Evolutionary conservation across 1,284 basidiomycete species (phyloP).

Genomic region (Somion occarium): DNA sequence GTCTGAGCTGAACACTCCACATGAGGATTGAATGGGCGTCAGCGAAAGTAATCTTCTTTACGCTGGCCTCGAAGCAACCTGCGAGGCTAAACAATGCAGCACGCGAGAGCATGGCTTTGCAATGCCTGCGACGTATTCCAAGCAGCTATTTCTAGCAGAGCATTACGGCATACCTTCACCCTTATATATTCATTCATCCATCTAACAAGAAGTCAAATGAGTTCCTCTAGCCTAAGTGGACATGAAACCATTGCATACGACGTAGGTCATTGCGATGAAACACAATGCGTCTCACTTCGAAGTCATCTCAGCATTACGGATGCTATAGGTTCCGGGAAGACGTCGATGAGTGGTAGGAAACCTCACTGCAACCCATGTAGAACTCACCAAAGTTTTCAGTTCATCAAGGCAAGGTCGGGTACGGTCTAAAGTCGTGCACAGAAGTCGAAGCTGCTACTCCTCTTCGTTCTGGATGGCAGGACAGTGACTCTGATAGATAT

Average conservation of each 20-base stretch:
- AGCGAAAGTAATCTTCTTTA: too few species aligned
- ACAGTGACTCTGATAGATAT: slow-evolving; percentile 26
- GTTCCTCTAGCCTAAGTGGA: not conserved
- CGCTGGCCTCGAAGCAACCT: too few species aligned
- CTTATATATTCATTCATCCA: too few species aligned
- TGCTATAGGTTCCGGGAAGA: slow-evolving; percentile 3
- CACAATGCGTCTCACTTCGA: not conserved
- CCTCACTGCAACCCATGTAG: not conserved
- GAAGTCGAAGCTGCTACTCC: slow-evolving; percentile 21
- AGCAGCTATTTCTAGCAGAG: too few species aligned
- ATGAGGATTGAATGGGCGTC: too few species aligned
- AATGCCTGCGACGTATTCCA: too few species aligned
- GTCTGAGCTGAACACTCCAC: too few species aligned
- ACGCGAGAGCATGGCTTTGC: too few species aligned
- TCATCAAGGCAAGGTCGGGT: slow-evolving; percentile 16
- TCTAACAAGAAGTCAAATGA: too few species aligned
- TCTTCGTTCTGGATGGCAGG: slow-evolving; percentile 24
- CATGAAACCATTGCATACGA: not conserved
- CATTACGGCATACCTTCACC: too few species aligned
- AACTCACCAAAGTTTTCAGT: slow-evolving; percentile 4
- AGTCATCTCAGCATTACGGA: slow-evolving; percentile 1
- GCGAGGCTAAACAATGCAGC: too few species aligned
- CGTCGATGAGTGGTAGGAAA: not conserved
- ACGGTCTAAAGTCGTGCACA: slow-evolving; percentile 13
- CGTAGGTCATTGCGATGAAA: too few species aligned